These are phyloP conservation scores for Nicotiana knightiana DNA, from an alignment of 257 asterid species.

Conservation along the genomic window DNA sequence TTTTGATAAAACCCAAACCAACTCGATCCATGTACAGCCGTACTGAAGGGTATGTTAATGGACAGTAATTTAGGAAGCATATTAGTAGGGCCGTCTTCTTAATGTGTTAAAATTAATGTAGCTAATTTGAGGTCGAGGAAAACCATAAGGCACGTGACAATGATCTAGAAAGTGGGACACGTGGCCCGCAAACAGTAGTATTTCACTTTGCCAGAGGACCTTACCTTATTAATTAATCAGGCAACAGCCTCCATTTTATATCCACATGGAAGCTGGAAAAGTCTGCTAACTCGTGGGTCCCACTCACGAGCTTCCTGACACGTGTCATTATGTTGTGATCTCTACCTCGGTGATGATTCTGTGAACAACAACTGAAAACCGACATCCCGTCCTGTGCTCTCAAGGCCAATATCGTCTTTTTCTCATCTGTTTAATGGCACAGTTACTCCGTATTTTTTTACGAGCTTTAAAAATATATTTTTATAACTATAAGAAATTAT, in stretches of 20 bases:
- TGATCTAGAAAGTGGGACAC: constrained; percentile 13
- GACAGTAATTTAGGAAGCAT: too few relatives aligned
- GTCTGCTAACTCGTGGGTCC: constrained; percentile 19
- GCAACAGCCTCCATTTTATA: constrained; percentile 32
- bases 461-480: too few relatives aligned
- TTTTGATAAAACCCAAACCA: too few relatives aligned
- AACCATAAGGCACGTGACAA: constrained; percentile 34
- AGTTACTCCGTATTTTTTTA: too few relatives aligned
- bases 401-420: constrained; percentile 16
- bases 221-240: constrained; percentile 27
- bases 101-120: too few relatives aligned
- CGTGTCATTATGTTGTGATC: constrained; percentile 27
- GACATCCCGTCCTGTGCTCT: background rate
- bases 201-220: constrained; percentile 7
- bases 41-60: too few relatives aligned
- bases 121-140: background rate
- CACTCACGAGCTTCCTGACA: constrained; percentile 36
- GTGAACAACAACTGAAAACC: background rate
- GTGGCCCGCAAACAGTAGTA: constrained; percentile 23
- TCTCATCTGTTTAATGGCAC: background rate
- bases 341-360: background rate
- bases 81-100: too few relatives aligned
- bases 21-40: too few relatives aligned
- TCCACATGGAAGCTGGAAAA: constrained; percentile 41
- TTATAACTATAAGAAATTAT: too few relatives aligned